Evolutionary conservation across 176 grass and related monocot genomes (phyloP), one percentile per base, ranked within the genome.

Genomic region (Oryza punctata): DNA sequence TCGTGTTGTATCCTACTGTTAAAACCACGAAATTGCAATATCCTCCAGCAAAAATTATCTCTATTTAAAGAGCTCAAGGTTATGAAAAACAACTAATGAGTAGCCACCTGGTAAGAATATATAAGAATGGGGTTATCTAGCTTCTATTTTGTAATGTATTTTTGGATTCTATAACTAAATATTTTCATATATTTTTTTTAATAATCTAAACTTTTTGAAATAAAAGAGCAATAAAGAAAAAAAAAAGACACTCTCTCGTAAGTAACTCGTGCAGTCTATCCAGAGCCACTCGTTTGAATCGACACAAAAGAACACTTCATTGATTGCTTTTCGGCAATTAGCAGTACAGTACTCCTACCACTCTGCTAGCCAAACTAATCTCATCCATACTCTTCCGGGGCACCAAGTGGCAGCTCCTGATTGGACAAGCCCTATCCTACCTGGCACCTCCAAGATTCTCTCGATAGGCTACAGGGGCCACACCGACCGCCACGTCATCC

Each of bases 401-500:
- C 14, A 13, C 3, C 79, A 61, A 63, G 29, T 71, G 79, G 73
- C 78, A 50, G n/a, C 10, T 47, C 65, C 52, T 71, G 50, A 70
- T 38, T 82, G 59, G 86, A 1, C 8, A 10, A 0, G 3, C 2
- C 21, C 65, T 1, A 16, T 52, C 41, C 79, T 63, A 82, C 64
- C 0, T 82, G 73, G 79, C 72, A 16, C 79, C 1, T 38, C 3
- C 16, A 26, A n/a, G 78, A 82, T 77, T 82, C 38, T 41, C 28
- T 52, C 8, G 79, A 82, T 87, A 82, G 78, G 28, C 21, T 40
- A 70, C 10, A 4, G 21, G 78, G 72, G 10, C 21, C 84, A 26
- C 52, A 8, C 37, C 6, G 4, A 0, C 8, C 4, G 65, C 72
- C 85, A 87, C 65, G 2, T 77, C 72, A 61, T 25, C 28, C 11